These are phyloP conservation scores for Corynespora cassiicola DNA, from an alignment of 2,329 filamentous ascomycete species.

Conservation along the genomic window DNA sequence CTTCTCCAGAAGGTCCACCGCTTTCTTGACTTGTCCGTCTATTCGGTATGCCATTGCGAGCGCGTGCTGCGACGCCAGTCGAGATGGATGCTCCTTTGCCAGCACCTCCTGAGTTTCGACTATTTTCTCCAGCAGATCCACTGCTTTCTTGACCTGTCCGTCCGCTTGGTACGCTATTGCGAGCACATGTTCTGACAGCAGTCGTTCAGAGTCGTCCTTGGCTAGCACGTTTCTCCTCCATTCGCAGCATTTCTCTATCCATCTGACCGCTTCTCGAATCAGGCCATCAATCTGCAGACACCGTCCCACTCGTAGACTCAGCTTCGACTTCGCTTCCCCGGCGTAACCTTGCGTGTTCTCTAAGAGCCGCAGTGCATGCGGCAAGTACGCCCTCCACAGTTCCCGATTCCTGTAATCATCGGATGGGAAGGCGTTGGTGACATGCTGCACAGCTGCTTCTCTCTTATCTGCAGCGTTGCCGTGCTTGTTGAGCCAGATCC, in stretches of 20 bases:
- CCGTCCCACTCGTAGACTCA: conserved; percentile 5
- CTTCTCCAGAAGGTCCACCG: conserved; percentile 13
- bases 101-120: conserved; percentile 1
- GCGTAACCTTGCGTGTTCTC: conserved; percentile 4
- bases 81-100: conserved; percentile 4
- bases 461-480: conserved; percentile 3
- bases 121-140: conserved; percentile 11
- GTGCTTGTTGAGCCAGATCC: conserved; percentile 7
- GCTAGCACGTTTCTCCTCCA: conserved; percentile 1
- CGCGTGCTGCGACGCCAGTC: conserved; percentile 9
- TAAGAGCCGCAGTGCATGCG: conserved; percentile 16
- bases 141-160: conserved; percentile 12
- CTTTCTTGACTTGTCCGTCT: conserved; percentile 9
- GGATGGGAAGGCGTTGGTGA: conserved; percentile 6
- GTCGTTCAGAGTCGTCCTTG: conserved; percentile 4
- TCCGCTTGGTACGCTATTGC: conserved; percentile 10
- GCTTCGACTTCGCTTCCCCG: conserved; percentile 2
- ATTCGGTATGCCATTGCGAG: conserved; percentile 6
- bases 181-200: conserved; percentile 10
- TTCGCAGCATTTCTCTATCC: conserved; percentile 6
- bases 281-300: conserved; percentile 7
- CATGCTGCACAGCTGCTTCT: conserved; percentile 6
- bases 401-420: conserved; percentile 2
- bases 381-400: conserved; percentile 15
- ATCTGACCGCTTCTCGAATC: conserved; percentile 6